Conservation (phyloP, 768 basidiomycete genomes). For the Leucosporidium scottii region DNA sequence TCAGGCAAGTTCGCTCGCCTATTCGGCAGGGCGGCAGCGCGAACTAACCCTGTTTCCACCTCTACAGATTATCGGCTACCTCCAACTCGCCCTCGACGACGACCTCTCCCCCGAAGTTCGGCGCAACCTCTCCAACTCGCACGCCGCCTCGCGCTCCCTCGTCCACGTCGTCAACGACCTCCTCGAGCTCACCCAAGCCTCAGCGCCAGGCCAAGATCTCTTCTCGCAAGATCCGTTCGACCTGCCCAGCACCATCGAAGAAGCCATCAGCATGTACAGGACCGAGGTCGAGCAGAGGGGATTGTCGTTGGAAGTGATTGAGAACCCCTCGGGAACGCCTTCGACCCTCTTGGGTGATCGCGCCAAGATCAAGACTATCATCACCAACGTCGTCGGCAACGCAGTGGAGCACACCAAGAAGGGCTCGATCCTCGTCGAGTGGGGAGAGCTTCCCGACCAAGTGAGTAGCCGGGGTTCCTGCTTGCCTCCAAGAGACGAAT, state of each 20-base stretch:
- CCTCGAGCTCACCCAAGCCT: constrained; percentile 42
- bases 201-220: constrained; percentile 54
- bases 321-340: constrained; percentile 49
- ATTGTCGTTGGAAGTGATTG: constrained; percentile 55
- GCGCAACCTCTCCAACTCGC: constrained; percentile 63
- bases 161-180: constrained; percentile 79
- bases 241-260: constrained; percentile 54
- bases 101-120: constrained; percentile 64
- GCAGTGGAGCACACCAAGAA: constrained; percentile 66
- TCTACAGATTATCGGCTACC: constrained; percentile 49
- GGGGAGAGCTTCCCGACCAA: constrained; percentile 60
- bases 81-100: constrained; percentile 73
- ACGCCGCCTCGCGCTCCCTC: constrained; percentile 69
- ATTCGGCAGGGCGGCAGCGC: too few relatives aligned
- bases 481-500: too few relatives aligned
- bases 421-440: constrained; percentile 59
- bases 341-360: constrained; percentile 59
- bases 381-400: constrained; percentile 71
- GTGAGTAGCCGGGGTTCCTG: too few relatives aligned
- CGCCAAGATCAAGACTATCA: constrained; percentile 60
- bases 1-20: constrained; percentile 51
- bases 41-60: neutral
- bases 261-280: constrained; percentile 57
- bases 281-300: constrained; percentile 60
- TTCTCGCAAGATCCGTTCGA: constrained; percentile 59